Conservation (phyloP, 164 flowering plant species). For the Sedum album region DNA sequence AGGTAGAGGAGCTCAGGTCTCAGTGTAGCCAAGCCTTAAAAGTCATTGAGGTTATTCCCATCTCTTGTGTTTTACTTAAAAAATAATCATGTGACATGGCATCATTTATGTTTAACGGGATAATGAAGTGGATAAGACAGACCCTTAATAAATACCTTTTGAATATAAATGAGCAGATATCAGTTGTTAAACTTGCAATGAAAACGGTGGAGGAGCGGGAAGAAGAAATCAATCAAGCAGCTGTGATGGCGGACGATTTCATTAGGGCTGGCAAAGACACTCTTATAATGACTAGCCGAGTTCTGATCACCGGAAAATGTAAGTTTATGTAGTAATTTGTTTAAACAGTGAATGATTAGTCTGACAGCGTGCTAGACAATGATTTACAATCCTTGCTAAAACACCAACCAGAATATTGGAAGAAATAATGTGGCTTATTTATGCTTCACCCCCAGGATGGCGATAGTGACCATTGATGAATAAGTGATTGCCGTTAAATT, state of each 20-base stretch:
- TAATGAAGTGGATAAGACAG: neutral
- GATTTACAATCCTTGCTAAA: neutral
- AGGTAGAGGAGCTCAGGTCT: constrained; percentile 77
- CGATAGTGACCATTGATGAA: too few species aligned
- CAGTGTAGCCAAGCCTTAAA: constrained; percentile 42
- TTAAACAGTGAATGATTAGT: neutral
- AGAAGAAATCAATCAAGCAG: constrained; percentile 59
- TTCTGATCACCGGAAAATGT: constrained; percentile 85
- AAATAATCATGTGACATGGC: neutral
- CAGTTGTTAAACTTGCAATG: constrained; percentile 85
- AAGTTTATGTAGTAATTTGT: constrained; percentile 20
- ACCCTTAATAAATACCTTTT: neutral
- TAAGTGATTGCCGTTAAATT: too few species aligned
- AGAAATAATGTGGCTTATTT: too few species aligned
- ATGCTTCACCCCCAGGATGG: too few species aligned
- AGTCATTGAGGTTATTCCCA: constrained; percentile 60
- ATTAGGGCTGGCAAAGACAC: constrained; percentile 65
- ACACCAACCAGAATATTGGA: neutral
- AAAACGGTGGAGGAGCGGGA: constrained; percentile 33
- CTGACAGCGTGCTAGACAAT: neutral
- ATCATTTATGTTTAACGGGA: neutral
- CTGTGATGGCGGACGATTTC: constrained; percentile 63
- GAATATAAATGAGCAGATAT: constrained; percentile 34
- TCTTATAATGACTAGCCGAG: constrained; percentile 78
- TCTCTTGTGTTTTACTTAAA: neutral